Evolutionary conservation across 2,329 filamentous ascomycete genomes (phyloP), one percentile per base, ranked within the genome.

Genomic region (Pseudocercospora crystallina): DNA sequence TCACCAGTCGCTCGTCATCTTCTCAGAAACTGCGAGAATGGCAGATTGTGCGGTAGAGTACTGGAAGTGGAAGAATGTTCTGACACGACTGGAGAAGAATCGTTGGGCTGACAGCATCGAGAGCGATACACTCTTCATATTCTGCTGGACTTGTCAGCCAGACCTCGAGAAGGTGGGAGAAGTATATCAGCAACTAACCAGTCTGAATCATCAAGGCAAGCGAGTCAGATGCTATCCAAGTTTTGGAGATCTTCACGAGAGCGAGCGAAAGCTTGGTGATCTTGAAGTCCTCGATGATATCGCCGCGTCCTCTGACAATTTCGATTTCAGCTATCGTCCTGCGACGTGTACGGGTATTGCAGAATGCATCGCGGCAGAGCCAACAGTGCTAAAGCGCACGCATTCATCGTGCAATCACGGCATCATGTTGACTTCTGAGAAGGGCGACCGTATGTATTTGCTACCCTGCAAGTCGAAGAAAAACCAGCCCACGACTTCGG

Each of bases 181-280:
- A 12, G 26, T 47, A 2, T 47, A 47, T 26, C n/a, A 47, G 17
- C 14, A 33, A 20, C 12, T 47, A 20, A 31, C 8, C 2, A 39
- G 13, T 31, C 29, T 46, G 5, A 12, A 13, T 11, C 8, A 12
- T 11, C 13, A 46, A 11, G 32, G 31, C 5, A 43, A 33, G 9
- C 29, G 38, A 12, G 14, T 37, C 29, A 36, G 43, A 14, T 51
- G 49, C 49, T 47, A 43, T 30, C 49, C 43, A 2, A 43, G 43
- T 8, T 15, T 47, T 13, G 12, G 26, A n/a, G 49, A 51, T 13
- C n/a, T 51, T 5, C 30, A 39, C 36, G 36, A 51, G 34, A 42
- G 36, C 17, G 49, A 51, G 33, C 37, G 44, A 4, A 51, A 51
- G 43, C 42, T 47, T 33, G 49, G 49, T 14, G 49, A 51, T 14